phyloP scores from a whole-genome alignment of 352 stramenopile genomes.

The Stramenopiles sp. region DNA sequence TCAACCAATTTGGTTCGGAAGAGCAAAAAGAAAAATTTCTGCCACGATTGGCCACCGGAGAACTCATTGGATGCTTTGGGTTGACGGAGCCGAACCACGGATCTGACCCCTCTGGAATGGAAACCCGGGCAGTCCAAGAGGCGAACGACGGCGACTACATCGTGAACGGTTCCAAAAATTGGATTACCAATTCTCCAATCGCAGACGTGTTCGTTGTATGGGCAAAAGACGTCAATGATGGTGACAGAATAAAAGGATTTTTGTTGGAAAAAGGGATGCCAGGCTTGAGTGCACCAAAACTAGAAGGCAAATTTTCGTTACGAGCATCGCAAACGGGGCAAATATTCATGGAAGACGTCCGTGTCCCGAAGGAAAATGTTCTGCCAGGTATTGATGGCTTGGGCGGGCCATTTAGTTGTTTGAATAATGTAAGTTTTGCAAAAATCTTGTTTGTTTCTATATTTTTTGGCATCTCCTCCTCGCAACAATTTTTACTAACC shows the following conservation, averaged over 20 bases:
- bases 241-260: slow-evolving; percentile 71
- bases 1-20: slow-evolving; percentile 87
- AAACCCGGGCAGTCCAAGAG: slow-evolving; percentile 64
- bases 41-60: slow-evolving; percentile 69
- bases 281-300: slow-evolving; percentile 74
- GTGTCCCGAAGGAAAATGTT: slow-evolving; percentile 76
- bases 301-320: slow-evolving; percentile 85
- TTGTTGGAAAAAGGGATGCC: slow-evolving; percentile 77
- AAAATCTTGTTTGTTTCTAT: too few relatives aligned
- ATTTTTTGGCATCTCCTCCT: too few relatives aligned
- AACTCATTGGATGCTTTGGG: slow-evolving; percentile 91
- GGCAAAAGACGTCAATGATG: slow-evolving; percentile 74
- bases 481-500: too few relatives aligned
- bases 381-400: slow-evolving; percentile 52
- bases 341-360: slow-evolving; percentile 92
- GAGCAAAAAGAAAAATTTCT: slow-evolving; percentile 90
- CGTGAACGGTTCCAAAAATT: slow-evolving; percentile 78
- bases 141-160: slow-evolving; percentile 65
- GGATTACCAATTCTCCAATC: slow-evolving; percentile 94
- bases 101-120: slow-evolving; percentile 83
- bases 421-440: too few relatives aligned
- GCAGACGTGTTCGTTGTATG: slow-evolving; percentile 91
- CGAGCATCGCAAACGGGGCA: slow-evolving; percentile 79
- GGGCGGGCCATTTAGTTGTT: slow-evolving; percentile 81
- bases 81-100: slow-evolving; percentile 94